These are phyloP conservation scores for Alternaria atra DNA, from an alignment of 2,329 filamentous ascomycete genomes.

Conservation along the genomic window DNA sequence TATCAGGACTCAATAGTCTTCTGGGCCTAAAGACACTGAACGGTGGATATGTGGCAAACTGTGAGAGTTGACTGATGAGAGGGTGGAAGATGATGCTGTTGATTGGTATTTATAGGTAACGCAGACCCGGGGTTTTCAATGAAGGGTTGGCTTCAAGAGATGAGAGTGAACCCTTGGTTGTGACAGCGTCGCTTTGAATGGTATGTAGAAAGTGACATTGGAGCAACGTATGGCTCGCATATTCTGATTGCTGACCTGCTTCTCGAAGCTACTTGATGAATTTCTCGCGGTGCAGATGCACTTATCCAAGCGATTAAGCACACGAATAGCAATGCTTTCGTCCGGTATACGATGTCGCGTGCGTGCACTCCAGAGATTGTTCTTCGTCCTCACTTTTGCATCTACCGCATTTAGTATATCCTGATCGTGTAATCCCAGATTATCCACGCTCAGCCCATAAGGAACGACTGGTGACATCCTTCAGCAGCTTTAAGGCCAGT, in stretches of 20 bases:
- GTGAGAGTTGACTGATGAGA: background rate
- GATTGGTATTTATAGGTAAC: background rate
- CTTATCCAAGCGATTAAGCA: background rate
- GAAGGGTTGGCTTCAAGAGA: background rate
- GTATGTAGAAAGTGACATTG: background rate
- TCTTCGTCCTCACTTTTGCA: background rate
- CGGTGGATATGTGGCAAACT: background rate
- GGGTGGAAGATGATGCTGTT: background rate
- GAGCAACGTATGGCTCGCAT: no score
- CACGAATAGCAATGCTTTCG: background rate
- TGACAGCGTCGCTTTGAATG: background rate
- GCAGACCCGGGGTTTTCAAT: background rate
- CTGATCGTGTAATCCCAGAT: no score
- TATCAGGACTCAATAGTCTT: background rate
- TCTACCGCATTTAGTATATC: background rate
- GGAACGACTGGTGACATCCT: no score
- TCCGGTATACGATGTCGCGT: background rate
- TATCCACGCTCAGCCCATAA: no score
- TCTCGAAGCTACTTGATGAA: accelerated
- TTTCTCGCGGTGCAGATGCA: background rate
- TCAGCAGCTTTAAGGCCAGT: no score
- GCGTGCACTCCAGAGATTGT: no score
- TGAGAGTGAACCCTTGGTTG: background rate
- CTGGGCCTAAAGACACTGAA: background rate
- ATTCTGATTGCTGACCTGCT: background rate